Base-by-base conservation (phyloP, 75 land plant genomes). In the Gnetum montanum region DNA sequence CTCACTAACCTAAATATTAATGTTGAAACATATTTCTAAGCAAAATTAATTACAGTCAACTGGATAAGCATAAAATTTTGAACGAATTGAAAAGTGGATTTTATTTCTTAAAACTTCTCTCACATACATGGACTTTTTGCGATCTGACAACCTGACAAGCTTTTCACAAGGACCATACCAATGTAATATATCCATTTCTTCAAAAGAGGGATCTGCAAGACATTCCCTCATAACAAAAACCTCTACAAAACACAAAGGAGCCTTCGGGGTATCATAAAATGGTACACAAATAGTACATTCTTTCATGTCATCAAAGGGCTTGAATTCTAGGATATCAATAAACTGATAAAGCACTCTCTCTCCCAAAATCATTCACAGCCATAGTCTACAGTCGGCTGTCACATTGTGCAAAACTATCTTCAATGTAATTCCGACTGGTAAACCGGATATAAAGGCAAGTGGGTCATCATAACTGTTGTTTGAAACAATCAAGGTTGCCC, bases 391-490 rank as follows among this genome's bases (percentile, higher is more conserved):
- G 3, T 51, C 49, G 23, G 38, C 41, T 18, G 58, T 34, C n/a
- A 68, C 36, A 64, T 80, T 71, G 31, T 56, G 63, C 51, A 74
- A 51, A 26, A 55, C 61, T 7, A 80, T 65, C 25, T 53, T 44
- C n/a, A 66, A 50, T 8, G 68, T 49, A 22, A 80, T 62, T 34
- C 75, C 71, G 40, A 67, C 65, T 46, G 83, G 83, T 20, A 80
- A 44, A 22, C 78, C 78, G 10, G 83, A 24, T 41, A 80, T 15
- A 43, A 74, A 79, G 25, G 33, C 34, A 40, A 70, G 29, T 13
- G 77, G 82, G 46, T 79, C 60, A 36, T 70, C 71, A 53, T 67
- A 62, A 26, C 67, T 57, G 61, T 70, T 70, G 22, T 43, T 72
- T 37, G 34, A 68, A 38, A 68, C 54, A 25, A 49, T 43, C 15